A percentile compares a stretch with the other conserved stretches of the same genome.
phyloP scores from a whole-genome alignment of 2,329 filamentous ascomycete species.

The Aspergillus hiratsukae region DNA sequence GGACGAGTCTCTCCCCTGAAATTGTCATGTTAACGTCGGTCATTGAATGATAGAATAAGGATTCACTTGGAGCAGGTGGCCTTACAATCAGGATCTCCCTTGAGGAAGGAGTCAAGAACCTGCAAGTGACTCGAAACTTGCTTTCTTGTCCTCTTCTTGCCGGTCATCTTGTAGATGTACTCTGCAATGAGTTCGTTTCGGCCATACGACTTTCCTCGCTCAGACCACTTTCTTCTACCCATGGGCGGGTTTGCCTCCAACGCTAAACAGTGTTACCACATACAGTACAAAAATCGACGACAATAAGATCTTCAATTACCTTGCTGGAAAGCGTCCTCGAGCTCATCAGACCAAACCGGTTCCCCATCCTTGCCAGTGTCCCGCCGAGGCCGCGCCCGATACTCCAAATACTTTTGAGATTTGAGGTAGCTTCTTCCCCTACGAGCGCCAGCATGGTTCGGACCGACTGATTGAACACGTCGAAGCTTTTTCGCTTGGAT shows the following conservation, averaged over 20 bases:
- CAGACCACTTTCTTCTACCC: conserved; percentile 52
- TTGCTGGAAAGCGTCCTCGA: conserved; percentile 47
- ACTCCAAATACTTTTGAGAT: conserved; percentile 43
- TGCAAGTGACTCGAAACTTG: conserved; percentile 63
- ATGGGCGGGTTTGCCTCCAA: conserved; percentile 54
- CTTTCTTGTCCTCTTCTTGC: conserved; percentile 51
- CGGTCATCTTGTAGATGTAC: conserved; percentile 53
- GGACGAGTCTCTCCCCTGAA: conserved; percentile 37
- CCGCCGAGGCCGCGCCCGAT: conserved; percentile 39
- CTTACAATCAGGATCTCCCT: conserved; percentile 51
- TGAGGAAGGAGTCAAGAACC: conserved; percentile 55
- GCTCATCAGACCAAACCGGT: conserved; percentile 43
- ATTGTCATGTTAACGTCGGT: not conserved
- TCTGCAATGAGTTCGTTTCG: conserved; percentile 60
- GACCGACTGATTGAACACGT: conserved; percentile 32
- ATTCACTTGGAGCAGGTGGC: conserved; percentile 2
- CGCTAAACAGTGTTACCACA: conserved; percentile 31
- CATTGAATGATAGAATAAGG: not conserved
- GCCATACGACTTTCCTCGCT: conserved; percentile 51
- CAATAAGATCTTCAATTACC: conserved; percentile 26
- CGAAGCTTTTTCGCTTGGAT: conserved; percentile 33
- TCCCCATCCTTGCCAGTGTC: conserved; percentile 42
- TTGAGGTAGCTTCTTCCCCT: conserved; percentile 34
- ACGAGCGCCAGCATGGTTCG: conserved; percentile 21
- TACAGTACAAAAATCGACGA: not conserved